Conservation (phyloP, 2,329 filamentous ascomycete genomes). For the Phyllosticta citrichinensis region DNA sequence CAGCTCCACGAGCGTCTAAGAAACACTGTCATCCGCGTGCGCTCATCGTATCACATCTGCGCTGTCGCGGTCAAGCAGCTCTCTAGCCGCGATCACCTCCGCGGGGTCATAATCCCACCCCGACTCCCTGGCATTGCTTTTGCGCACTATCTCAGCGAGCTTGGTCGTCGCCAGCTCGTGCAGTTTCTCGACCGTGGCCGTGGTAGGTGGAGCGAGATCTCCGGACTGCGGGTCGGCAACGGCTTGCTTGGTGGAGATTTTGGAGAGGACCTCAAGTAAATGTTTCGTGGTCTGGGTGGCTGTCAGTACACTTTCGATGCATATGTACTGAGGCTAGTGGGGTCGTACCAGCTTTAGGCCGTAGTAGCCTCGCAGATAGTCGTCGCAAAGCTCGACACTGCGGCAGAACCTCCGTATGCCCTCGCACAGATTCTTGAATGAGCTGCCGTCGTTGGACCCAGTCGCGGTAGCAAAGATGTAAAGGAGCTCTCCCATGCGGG, state of each 20-base stretch:
- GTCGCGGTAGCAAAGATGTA: constrained; percentile 51
- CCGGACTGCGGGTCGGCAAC: constrained; percentile 24
- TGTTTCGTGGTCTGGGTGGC: constrained; percentile 8
- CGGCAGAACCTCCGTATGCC: constrained; percentile 78
- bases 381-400: constrained; percentile 86
- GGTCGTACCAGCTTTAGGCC: constrained; percentile 66
- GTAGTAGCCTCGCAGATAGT: constrained; percentile 87
- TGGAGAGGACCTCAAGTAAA: constrained; percentile 18
- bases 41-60: background rate
- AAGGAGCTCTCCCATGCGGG: constrained; percentile 71
- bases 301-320: background rate
- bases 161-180: constrained; percentile 65
- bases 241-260: constrained; percentile 15
- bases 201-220: constrained; percentile 42
- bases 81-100: constrained; percentile 62
- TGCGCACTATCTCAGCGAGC: constrained; percentile 65
- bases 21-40: background rate
- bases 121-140: constrained; percentile 48
- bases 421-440: constrained; percentile 50
- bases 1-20: background rate
- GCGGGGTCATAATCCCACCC: constrained; percentile 65
- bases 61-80: constrained; percentile 50
- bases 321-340: background rate
- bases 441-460: constrained; percentile 26
- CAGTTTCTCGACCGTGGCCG: constrained; percentile 53